Conservation (phyloP, 805 yeast species). For the Metschnikowia lunata region DNA sequence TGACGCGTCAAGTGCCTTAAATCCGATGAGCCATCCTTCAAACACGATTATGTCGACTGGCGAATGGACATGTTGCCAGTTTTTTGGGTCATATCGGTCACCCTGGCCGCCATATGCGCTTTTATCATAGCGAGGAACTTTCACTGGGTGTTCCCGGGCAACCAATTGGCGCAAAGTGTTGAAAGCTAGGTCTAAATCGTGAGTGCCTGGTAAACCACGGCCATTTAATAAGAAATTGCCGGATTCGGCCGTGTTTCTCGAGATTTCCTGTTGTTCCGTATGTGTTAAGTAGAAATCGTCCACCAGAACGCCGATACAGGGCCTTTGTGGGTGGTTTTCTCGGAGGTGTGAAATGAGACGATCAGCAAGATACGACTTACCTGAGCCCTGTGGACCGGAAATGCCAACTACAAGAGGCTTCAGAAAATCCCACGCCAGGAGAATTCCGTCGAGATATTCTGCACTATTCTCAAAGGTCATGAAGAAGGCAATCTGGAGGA, state of each 20-base stretch:
- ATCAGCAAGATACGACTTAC: conserved; percentile 57
- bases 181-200: conserved; percentile 54
- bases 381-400: conserved; percentile 78
- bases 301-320: conserved; percentile 55
- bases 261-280: conserved; percentile 50
- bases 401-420: conserved; percentile 51
- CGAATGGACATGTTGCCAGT: conserved; percentile 33
- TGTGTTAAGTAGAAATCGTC: conserved; percentile 83
- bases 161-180: conserved; percentile 34
- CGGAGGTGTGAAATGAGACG: conserved; percentile 34
- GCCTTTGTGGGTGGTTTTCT: conserved; percentile 30
- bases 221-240: conserved; percentile 60
- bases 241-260: conserved; percentile 18
- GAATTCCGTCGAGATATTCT: conserved; percentile 7
- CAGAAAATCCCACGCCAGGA: conserved; percentile 4
- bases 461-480: neutral
- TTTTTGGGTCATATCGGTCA: conserved; percentile 49
- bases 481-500: too few species aligned
- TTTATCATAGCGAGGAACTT: conserved; percentile 75
- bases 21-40: conserved; percentile 97
- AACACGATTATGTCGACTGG: conserved; percentile 65
- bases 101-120: conserved; percentile 70
- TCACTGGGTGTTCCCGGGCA: conserved; percentile 13
- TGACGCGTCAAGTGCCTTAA: conserved; percentile 28
- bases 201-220: conserved; percentile 93